Evolutionary conservation across 148 eudicot species (phyloP).

Genomic region (Rhododendron ovatum): DNA sequence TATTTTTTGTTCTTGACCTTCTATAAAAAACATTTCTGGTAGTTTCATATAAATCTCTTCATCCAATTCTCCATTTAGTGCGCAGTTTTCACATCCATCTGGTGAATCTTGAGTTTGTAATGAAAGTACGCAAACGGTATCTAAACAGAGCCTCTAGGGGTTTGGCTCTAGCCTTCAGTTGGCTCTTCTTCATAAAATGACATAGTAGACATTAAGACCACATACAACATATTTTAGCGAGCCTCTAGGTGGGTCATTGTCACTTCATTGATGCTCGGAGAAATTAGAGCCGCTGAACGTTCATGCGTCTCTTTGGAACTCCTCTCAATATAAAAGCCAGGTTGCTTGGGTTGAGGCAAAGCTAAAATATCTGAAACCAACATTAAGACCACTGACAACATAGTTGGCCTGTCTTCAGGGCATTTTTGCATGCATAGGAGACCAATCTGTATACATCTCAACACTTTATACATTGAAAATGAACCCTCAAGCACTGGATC

Average conservation of each 20-base stretch:
- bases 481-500: neutral
- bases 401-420: neutral
- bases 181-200: no score
- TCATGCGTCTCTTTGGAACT: neutral
- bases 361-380: no score
- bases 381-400: neutral
- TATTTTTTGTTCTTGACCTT: no score
- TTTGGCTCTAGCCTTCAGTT: no score
- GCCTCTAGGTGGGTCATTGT: no score
- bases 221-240: no score
- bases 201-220: no score
- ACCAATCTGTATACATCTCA: constrained; percentile 6
- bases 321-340: neutral
- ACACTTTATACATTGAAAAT: neutral
- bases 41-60: neutral
- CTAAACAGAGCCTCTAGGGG: no score
- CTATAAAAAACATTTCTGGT: neutral
- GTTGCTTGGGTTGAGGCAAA: no score
- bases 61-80: neutral
- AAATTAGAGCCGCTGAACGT: no score
- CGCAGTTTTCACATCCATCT: neutral
- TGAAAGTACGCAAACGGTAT: no score
- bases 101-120: neutral
- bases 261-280: no score
- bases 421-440: neutral